Percentiles rank a stretch among this genome's conserved stretches.
Conservation (phyloP, 441 rosid species). For the Jatropha multifida region DNA sequence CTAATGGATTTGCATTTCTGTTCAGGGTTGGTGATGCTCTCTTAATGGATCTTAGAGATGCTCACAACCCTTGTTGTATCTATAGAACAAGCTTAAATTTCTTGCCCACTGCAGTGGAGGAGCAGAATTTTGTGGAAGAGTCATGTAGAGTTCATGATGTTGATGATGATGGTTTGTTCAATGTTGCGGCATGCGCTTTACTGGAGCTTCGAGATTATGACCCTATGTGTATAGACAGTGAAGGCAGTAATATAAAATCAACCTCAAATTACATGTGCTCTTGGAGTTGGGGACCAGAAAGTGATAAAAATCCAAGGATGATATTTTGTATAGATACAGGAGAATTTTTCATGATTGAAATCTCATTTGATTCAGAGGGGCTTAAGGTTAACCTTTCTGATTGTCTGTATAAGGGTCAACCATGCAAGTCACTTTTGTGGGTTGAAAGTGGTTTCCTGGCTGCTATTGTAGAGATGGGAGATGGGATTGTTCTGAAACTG, state of each 20-base stretch:
- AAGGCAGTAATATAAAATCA: constrained; percentile 48
- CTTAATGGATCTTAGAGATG: constrained; percentile 94
- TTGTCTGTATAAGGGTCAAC: constrained; percentile 75
- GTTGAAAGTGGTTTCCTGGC: constrained; percentile 80
- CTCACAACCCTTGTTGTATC: constrained; percentile 65
- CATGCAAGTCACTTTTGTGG: constrained; percentile 91
- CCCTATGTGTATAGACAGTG: constrained; percentile 95
- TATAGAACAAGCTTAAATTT: constrained; percentile 66
- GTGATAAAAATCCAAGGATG: constrained; percentile 60
- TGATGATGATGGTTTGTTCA: constrained; percentile 94
- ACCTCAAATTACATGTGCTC: constrained; percentile 68
- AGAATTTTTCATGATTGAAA: constrained; percentile 79
- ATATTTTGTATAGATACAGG: constrained; percentile 84
- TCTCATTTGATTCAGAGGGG: constrained; percentile 48
- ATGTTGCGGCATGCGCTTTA: constrained; percentile 96
- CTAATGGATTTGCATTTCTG: constrained; percentile 84
- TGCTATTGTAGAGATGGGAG: constrained; percentile 89
- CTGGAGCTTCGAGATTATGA: constrained; percentile 91
- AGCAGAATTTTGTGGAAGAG: constrained; percentile 77
- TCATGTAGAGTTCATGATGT: constrained; percentile 68
- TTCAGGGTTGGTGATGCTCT: constrained; percentile 94
- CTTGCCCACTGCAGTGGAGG: constrained; percentile 61
- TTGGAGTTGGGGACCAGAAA: constrained; percentile 93
- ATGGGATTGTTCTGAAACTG: constrained; percentile 80
- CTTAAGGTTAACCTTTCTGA: constrained; percentile 66